Conservation (phyloP, 1,284 basidiomycete species). For the Apiotrichum laibachii region DNA sequence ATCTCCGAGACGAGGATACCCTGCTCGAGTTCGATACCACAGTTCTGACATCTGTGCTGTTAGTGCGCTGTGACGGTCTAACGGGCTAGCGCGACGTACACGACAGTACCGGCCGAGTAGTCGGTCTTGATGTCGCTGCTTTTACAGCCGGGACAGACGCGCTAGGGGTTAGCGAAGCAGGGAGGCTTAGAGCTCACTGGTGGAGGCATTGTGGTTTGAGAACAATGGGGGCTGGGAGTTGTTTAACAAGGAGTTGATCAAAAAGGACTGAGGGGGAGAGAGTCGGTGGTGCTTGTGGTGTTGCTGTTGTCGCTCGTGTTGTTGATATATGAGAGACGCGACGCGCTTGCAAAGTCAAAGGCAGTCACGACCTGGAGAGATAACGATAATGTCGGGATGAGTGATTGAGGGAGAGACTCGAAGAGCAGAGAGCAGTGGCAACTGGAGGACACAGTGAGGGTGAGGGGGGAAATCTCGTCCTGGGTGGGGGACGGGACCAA, state of each 20-base stretch:
- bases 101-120: constrained; percentile 33
- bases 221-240: not conserved
- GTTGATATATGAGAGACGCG: no score
- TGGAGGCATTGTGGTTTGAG: constrained; percentile 9
- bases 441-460: no score
- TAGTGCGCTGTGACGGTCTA: not conserved
- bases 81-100: constrained; percentile 27
- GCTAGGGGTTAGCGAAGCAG: constrained; percentile 18
- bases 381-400: no score
- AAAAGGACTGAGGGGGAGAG: not conserved
- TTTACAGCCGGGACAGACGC: constrained; percentile 35
- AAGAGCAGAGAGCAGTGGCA: no score
- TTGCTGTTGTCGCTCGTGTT: no score
- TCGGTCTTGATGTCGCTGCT: constrained; percentile 31
- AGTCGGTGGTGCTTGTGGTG: no score
- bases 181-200: constrained; percentile 2
- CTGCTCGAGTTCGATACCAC: constrained; percentile 88
- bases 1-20: constrained; percentile 92
- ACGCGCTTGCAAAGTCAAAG: not conserved
- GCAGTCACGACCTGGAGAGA: not conserved
- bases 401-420: no score
- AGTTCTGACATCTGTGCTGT: constrained; percentile 62
- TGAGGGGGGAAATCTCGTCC: no score
- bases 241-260: not conserved
- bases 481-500: no score